phyloP scores from a whole-genome alignment of 179 eudicot genomes.

The Sideroxylon spinosum region DNA sequence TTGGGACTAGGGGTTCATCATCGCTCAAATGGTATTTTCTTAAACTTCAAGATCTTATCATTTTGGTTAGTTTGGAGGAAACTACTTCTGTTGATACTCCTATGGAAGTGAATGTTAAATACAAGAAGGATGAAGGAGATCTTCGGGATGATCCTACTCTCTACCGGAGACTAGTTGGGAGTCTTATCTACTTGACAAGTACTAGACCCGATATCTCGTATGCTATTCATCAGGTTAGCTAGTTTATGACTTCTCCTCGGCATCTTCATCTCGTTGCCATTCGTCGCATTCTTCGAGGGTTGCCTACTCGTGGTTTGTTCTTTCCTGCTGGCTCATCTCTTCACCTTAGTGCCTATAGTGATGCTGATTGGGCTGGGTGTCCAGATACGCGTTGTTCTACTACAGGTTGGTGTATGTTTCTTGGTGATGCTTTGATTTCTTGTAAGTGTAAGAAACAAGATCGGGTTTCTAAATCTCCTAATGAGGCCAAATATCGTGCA shows the following conservation, averaged over 20 bases:
- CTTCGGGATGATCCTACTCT: no score
- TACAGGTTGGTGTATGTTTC: not conserved
- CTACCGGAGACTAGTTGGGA: no score
- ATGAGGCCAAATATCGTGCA: not conserved
- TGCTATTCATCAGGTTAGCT: no score
- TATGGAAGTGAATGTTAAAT: not conserved
- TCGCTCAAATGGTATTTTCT: no score
- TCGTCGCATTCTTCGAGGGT: not conserved
- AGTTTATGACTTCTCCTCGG: no score
- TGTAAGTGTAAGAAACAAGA: not conserved
- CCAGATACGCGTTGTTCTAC: not conserved
- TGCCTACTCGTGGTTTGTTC: not conserved
- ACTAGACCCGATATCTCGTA: not conserved
- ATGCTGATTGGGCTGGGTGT: not conserved
- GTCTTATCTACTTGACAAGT: no score
- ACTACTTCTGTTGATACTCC: conserved; percentile 1
- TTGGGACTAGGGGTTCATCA: no score
- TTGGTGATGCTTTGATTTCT: not conserved
- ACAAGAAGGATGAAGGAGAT: no score
- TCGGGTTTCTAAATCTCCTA: not conserved
- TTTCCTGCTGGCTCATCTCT: not conserved
- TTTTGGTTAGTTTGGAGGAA: no score
- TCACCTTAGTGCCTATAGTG: not conserved
- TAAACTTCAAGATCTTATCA: conserved; percentile 11
- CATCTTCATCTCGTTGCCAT: no score